These are phyloP conservation scores for Eucalyptus caleyi DNA, from an alignment of 345 rosid genomes.

Conservation along the genomic window DNA sequence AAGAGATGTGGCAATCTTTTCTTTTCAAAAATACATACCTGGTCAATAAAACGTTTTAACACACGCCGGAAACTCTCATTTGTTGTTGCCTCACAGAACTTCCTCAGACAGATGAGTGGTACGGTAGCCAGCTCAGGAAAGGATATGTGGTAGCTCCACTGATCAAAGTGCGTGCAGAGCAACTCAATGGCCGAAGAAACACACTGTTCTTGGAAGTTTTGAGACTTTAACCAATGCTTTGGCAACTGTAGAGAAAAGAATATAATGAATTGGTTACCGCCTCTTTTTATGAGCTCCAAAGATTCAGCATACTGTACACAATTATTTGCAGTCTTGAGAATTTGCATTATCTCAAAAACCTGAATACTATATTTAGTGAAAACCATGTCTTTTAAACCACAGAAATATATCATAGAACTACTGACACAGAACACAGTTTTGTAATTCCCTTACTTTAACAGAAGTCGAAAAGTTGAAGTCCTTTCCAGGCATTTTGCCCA, in stretches of 20 bases:
- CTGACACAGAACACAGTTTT: background rate
- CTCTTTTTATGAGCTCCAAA: background rate
- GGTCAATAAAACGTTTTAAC: slow-evolving; percentile 66
- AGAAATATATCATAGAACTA: background rate
- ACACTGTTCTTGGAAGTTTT: slow-evolving; percentile 64
- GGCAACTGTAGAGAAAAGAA: slow-evolving; percentile 48
- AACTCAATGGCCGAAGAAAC: slow-evolving; percentile 55
- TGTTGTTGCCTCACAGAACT: slow-evolving; percentile 43
- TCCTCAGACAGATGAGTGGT: slow-evolving; percentile 54
- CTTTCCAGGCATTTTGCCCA: slow-evolving; percentile 35
- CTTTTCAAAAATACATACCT: slow-evolving; percentile 26
- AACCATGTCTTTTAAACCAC: background rate
- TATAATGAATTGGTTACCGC: background rate
- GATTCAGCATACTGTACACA: background rate
- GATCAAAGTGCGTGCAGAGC: slow-evolving; percentile 66
- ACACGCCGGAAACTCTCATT: slow-evolving; percentile 44
- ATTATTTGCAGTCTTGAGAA: background rate
- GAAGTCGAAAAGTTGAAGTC: slow-evolving; percentile 41
- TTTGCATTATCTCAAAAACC: background rate
- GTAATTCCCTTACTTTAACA: slow-evolving; percentile 41
- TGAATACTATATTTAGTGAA: background rate
- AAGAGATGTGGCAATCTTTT: background rate
- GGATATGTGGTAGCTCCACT: slow-evolving; percentile 84
- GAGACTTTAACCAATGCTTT: slow-evolving; percentile 83
- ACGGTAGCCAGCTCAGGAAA: slow-evolving; percentile 88